These are phyloP conservation scores for Cercophora newfieldiana DNA, from an alignment of 495 filamentous ascomycete species.

Conservation along the genomic window DNA sequence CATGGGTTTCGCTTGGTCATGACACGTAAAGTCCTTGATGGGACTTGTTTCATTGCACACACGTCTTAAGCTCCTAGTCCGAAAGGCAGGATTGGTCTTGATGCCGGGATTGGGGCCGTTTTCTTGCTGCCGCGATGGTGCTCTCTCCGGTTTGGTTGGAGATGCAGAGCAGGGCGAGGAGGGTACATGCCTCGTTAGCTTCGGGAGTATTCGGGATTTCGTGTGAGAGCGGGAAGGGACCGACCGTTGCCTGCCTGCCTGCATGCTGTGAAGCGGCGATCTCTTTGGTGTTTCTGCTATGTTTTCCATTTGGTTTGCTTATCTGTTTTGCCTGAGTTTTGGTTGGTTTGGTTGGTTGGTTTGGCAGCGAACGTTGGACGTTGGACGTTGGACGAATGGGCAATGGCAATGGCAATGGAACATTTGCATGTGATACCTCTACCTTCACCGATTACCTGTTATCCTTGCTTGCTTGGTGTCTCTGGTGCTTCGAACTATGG, in stretches of 20 bases:
- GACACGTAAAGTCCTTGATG: no score
- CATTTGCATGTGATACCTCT: slow-evolving; percentile 16
- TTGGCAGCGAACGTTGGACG: not conserved
- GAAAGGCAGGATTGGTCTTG: not conserved
- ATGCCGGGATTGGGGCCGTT: not conserved
- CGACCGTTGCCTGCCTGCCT: not conserved
- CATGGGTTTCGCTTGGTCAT: not conserved
- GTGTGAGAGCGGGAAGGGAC: not conserved
- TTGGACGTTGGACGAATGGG: not conserved
- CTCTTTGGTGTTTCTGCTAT: not conserved
- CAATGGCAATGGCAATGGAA: not conserved
- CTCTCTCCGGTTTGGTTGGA: not conserved
- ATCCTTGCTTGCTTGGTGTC: not conserved
- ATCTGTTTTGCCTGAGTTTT: not conserved
- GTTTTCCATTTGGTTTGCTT: no score
- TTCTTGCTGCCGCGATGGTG: not conserved
- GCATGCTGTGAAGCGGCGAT: not conserved
- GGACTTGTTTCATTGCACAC: not conserved
- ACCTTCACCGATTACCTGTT: not conserved
- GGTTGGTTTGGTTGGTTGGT: not conserved
- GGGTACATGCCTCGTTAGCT: not conserved
- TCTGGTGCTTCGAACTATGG: no score
- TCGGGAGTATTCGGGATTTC: not conserved
- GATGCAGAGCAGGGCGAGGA: no score
- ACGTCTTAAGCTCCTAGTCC: not conserved